Base-by-base conservation (phyloP, 2,329 filamentous ascomycete genomes). In the Neophaeococcomyces mojaviensis region DNA sequence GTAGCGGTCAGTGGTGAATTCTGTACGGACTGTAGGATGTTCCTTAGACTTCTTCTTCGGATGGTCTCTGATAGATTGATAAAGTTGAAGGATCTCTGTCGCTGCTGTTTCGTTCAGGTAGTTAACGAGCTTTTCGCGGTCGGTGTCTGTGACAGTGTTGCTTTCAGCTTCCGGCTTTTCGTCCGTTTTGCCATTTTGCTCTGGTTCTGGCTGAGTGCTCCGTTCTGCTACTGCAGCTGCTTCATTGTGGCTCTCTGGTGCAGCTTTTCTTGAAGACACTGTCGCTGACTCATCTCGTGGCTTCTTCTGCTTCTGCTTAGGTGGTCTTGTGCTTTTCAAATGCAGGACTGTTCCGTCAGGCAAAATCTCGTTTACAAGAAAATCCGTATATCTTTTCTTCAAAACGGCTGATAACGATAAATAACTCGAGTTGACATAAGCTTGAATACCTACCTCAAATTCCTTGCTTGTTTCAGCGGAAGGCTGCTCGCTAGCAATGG, bases 321-420 rank as follows among this genome's bases (percentile, higher is more conserved):
- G 44, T 71, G 28, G 39, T 8, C 18, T 43, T 16, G 46, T 48
- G 22, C 24, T 75, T 47, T 65, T 72, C 39, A 96, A 70, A 63
- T 90, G 87, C 43, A 92, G 64, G 12, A 94, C 86, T 44, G 80
- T 67, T 13, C 88, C 88, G 59, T 84, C 78, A 24, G 82, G 80
- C 16, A 77, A 70, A 51, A 96, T 90, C 65, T 96, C 89, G 60
- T 94, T 89, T 57, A 96, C 89, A 56, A 92, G 72, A 58, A 96
- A 96, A 63, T 96, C 89, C 3, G 88, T 90, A 64, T 89, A 96
- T 55, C 87, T 74, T 60, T 84, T 80, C 70, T 87, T 87, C 58
- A 86, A 58, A 12, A 81, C 69, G 15, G 81, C 83, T 12, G 67
- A 64, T 54, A 86, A 86, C 1, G 79, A 78, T 46, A 70, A 64